Base-by-base conservation (phyloP, 2,329 filamentous ascomycete species). In the Alternaria brassicicola region DNA sequence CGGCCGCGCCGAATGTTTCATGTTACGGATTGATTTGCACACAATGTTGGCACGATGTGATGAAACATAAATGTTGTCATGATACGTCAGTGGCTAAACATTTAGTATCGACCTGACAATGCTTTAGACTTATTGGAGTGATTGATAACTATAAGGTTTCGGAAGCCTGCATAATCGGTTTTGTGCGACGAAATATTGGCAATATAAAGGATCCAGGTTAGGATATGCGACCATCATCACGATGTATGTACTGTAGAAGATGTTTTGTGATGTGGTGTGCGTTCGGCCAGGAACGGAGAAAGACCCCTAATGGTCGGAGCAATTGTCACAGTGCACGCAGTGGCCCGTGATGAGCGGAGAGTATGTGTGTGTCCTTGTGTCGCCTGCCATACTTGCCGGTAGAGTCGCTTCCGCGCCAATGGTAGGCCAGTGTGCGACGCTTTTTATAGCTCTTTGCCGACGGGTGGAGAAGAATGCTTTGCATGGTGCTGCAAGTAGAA, bases 321-420 rank as follows among this genome's bases (percentile, higher is more conserved):
- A 48, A 42, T 35, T 47, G 9, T n/a, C 38, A 28, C 47, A 43
- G 56, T 45, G 45, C 54, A 58, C 48, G 60, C 57, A 52, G 58
- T 61, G 58, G 61, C 55, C 60, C 57, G 60, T 62, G 57, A 57
- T 21, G 30, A 39, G 51, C 50, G 56, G 55, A 62, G 59, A 62
- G 61, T 60, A 67, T 64, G 62, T 61, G 67, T 65, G 64, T 64
- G 63, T 45, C 49, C 56, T 42, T 61, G 67, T 69, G 65, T 66
- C 57, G 67, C 66, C 57, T 65, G 62, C 58, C 51, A 59, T 59
- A 61, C 60, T 45, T 49, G 43, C 48, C 52, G 52, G 53, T 59
- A 47, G 43, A 52, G 25, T 48, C 45, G 52, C 48, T 47, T 57
- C 63, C 62, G 64, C 60, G 59, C 57, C 55, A 57, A 38, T 67